Percentiles rank a stretch among this genome's conserved stretches.
Evolutionary conservation across 1,284 basidiomycete species (phyloP).

Genomic region (Ustilago lituana): DNA sequence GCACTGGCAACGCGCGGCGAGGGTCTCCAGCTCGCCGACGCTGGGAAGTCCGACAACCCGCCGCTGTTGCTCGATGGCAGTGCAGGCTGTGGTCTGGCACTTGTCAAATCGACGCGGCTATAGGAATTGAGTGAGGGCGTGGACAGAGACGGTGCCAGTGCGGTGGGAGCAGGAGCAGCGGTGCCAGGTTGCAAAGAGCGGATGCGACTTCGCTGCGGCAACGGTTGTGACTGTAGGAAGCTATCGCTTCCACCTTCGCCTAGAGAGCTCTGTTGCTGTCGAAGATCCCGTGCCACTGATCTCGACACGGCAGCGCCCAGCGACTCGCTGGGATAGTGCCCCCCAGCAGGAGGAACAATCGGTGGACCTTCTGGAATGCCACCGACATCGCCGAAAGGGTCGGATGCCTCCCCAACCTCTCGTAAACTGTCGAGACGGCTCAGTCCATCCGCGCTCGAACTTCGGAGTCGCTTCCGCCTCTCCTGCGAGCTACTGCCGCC

Average conservation of each 20-base stretch:
- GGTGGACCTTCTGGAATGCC: not conserved
- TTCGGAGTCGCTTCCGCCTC: slow-evolving; percentile 24
- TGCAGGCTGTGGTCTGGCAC: not conserved
- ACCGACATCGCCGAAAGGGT: slow-evolving; percentile 20
- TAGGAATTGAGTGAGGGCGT: slow-evolving; percentile 19
- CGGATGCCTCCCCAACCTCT: slow-evolving; percentile 19
- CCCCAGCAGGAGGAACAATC: slow-evolving; percentile 4
- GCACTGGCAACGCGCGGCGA: slow-evolving; percentile 40
- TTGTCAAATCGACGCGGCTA: not conserved
- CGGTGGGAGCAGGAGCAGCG: slow-evolving; percentile 18
- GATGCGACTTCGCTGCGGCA: slow-evolving; percentile 26
- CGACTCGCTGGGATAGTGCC: slow-evolving; percentile 42
- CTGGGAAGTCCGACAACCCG: slow-evolving; percentile 11
- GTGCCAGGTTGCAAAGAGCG: slow-evolving; percentile 31
- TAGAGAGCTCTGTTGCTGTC: not conserved
- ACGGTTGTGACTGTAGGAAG: slow-evolving; percentile 9
- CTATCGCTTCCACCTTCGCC: not conserved
- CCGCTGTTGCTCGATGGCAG: slow-evolving; percentile 3
- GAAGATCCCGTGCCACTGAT: slow-evolving; percentile 10
- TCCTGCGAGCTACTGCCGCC: slow-evolving; percentile 25
- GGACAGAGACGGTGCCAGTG: slow-evolving; percentile 30
- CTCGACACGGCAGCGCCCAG: slow-evolving; percentile 44
- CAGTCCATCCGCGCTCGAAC: slow-evolving; percentile 17
- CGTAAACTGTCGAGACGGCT: slow-evolving; percentile 34
- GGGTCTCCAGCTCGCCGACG: slow-evolving; percentile 41